Evolutionary conservation across 495 filamentous ascomycete species (phyloP).

Genomic region (Aspergillus panamensis): DNA sequence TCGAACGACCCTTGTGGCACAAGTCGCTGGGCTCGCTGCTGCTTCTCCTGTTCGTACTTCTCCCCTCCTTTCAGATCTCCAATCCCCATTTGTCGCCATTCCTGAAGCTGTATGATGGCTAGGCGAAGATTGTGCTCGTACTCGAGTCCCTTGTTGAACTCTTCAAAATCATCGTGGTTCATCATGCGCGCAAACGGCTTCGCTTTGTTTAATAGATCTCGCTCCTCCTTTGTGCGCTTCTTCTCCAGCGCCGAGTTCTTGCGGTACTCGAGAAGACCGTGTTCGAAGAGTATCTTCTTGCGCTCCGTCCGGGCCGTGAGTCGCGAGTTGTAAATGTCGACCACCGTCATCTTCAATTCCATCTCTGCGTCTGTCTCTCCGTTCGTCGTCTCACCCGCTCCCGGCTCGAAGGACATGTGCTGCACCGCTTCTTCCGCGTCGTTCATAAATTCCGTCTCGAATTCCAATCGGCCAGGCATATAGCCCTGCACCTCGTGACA

Average conservation of each 20-base stretch:
- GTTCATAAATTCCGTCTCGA: constrained; percentile 96
- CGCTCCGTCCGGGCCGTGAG: constrained; percentile 88
- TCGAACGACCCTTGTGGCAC: constrained; percentile 75
- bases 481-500: constrained; percentile 98
- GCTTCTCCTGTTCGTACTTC: constrained; percentile 93
- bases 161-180: constrained; percentile 86
- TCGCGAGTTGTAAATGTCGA: constrained; percentile 96
- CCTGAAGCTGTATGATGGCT: constrained; percentile 86
- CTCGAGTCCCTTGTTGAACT: constrained; percentile 74
- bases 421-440: constrained; percentile 98
- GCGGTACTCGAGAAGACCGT: constrained; percentile 85
- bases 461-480: constrained; percentile 97
- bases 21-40: constrained; percentile 64
- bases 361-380: constrained; percentile 88
- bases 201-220: constrained; percentile 82
- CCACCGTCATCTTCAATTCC: constrained; percentile 95
- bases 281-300: constrained; percentile 96
- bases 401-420: constrained; percentile 95
- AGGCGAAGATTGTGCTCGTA: constrained; percentile 88
- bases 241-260: constrained; percentile 86
- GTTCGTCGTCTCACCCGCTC: constrained; percentile 84
- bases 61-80: constrained; percentile 80
- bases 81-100: constrained; percentile 85
- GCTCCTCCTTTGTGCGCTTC: constrained; percentile 92
- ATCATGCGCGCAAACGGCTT: constrained; percentile 97